Conservation (phyloP, 2,329 filamentous ascomycete species). For the Aspergillus chevalieri region DNA sequence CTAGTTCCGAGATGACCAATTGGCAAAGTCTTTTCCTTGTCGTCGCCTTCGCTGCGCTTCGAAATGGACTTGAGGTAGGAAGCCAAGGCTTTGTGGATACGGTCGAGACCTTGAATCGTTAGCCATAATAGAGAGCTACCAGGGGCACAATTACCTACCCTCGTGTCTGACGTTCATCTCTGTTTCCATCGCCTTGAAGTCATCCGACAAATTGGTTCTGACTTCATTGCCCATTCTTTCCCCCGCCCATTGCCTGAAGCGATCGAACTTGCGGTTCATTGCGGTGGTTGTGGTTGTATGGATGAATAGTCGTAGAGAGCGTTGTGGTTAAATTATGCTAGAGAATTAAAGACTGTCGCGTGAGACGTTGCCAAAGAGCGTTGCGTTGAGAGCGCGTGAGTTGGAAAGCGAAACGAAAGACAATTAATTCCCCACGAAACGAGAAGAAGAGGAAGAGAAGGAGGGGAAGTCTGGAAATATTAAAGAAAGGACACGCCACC, state of each 20-base stretch:
- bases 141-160: slow-evolving; percentile 48
- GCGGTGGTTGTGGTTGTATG: slow-evolving; percentile 1
- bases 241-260: slow-evolving; percentile 95
- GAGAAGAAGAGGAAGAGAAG: neutral
- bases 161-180: slow-evolving; percentile 89
- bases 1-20: slow-evolving; percentile 72
- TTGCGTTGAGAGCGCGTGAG: slow-evolving; percentile 8
- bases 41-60: slow-evolving; percentile 75
- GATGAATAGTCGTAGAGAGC: neutral
- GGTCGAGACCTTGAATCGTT: slow-evolving; percentile 69
- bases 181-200: slow-evolving; percentile 82
- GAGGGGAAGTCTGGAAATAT: neutral
- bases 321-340: neutral
- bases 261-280: slow-evolving; percentile 78
- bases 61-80: slow-evolving; percentile 82
- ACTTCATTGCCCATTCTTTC: slow-evolving; percentile 92
- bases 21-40: slow-evolving; percentile 80
- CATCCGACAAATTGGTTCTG: slow-evolving; percentile 79
- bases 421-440: neutral
- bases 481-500: slow-evolving; percentile 32
- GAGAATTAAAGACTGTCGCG: too few relatives aligned
- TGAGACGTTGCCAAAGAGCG: too few relatives aligned
- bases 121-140: neutral
- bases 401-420: too few relatives aligned
- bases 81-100: slow-evolving; percentile 78